Evolutionary conservation across 345 rosid genomes (phyloP).

Genomic region (Anastatica hierochuntica): DNA sequence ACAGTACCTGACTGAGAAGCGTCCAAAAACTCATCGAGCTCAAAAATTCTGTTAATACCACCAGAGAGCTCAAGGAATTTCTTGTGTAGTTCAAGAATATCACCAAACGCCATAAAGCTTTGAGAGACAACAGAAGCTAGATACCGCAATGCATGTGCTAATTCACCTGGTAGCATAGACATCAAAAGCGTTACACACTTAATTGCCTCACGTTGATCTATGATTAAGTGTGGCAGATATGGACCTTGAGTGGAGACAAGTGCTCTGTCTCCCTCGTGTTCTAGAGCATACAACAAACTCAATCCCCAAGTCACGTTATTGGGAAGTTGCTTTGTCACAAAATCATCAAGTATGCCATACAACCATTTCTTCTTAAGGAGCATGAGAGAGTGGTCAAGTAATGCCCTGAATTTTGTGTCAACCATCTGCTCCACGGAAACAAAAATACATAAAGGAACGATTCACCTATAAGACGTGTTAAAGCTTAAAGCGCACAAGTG

Average conservation of each 20-base stretch:
- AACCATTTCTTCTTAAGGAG: slow-evolving; percentile 87
- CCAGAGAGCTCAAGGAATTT: slow-evolving; percentile 93
- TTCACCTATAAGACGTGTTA: not conserved
- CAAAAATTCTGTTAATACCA: slow-evolving; percentile 75
- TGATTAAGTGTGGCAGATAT: slow-evolving; percentile 1
- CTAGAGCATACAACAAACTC: slow-evolving; percentile 89
- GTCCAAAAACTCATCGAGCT: slow-evolving; percentile 92
- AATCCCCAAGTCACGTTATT: slow-evolving; percentile 96
- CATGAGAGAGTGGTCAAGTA: slow-evolving; percentile 71
- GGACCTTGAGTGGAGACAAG: slow-evolving; percentile 78
- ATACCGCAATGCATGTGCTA: slow-evolving; percentile 91
- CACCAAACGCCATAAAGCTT: slow-evolving; percentile 97
- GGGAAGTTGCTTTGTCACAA: slow-evolving; percentile 97
- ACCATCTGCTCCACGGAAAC: slow-evolving; percentile 54
- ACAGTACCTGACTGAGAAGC: slow-evolving; percentile 67
- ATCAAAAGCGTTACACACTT: slow-evolving; percentile 2
- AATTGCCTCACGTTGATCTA: not conserved
- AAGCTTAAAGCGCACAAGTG: slow-evolving; percentile 9
- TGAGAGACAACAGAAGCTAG: slow-evolving; percentile 97
- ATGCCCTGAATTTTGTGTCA: slow-evolving; percentile 74
- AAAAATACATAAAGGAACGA: not conserved
- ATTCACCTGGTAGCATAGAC: slow-evolving; percentile 54
- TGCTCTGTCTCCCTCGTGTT: slow-evolving; percentile 88
- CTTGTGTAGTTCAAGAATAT: slow-evolving; percentile 85
- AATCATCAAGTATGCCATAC: slow-evolving; percentile 83